Evolutionary conservation across 75 land plant species (phyloP), one percentile per base, ranked within the genome.

Genomic region (Azolla pinnata): DNA sequence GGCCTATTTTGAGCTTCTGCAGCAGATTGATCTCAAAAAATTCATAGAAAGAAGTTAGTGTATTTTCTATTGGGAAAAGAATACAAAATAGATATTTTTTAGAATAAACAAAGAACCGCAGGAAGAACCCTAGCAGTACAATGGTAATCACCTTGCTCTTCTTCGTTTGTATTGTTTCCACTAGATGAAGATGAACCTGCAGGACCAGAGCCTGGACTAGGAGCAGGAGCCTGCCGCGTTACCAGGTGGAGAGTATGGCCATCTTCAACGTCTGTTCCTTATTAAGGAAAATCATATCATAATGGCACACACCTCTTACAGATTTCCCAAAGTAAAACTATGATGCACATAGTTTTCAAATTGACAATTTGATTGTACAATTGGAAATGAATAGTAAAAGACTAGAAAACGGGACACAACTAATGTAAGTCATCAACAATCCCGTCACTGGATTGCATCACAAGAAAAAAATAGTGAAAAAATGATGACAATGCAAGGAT

Each of bases 231-330:
- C 54, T 79, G 83, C 38, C 96, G 67, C 29, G 76, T 91, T 33
- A 95, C 99, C 67, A 95, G 55, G 78, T 95, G 99, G 62, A 95
- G 69, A 12, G 99, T 90, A 63, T 95, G 99, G 4, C 99, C 99
- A 82, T 90, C 91, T 79, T 95, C 99, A 25, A 95, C 99, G 70
- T 95, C 99, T 95, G 32, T 20, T 34, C 0, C 62, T 31, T 52
- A 1, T 27, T 45, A 29, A 57, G 24, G 59, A 32, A 57, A 31
- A 9, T 23, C n/a, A 52, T 3, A 48, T 12, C 7, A 18, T 48
- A 12, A 24, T 29, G 24, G 24, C 29, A 47, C 25, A 52, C 29
- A 52, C 12, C 40, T 35, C 12, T 5, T 35, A 35, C 40, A 35
- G 40, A 5, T 35, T 5, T 12, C n/a, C n/a, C n/a, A n/a, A n/a